Conservation (phyloP, 345 rosid genomes). For the Nephelium lappaceum region DNA sequence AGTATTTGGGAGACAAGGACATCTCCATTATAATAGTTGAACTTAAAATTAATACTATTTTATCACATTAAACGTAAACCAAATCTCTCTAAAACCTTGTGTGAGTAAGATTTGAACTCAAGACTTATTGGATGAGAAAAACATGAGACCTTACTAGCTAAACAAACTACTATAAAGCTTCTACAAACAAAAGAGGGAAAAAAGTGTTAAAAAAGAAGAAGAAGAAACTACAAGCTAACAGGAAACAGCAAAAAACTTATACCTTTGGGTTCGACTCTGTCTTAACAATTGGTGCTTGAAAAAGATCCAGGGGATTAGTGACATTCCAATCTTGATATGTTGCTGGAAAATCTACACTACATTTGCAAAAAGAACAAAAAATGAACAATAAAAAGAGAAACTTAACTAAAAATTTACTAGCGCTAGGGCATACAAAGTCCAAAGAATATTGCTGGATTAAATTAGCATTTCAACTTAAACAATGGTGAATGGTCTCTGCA, state of each 20-base stretch:
- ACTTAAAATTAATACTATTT: neutral
- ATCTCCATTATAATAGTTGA: neutral
- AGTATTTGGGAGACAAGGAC: neutral
- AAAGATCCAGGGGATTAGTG: conserved; percentile 77
- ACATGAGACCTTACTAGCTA: neutral
- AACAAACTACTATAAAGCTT: conserved; percentile 1
- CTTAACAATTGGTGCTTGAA: conserved; percentile 65
- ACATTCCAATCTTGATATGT: conserved; percentile 75
- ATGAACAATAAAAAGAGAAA: conserved; percentile 14
- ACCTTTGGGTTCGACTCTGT: conserved; percentile 90
- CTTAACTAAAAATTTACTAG: neutral
- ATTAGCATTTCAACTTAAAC: too few relatives aligned
- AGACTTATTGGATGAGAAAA: neutral
- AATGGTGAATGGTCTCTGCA: too few relatives aligned
- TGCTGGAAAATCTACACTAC: conserved; percentile 90
- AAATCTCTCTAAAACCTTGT: neutral
- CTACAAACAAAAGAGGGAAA: neutral
- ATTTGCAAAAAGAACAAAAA: conserved; percentile 33
- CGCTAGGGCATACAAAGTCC: neutral
- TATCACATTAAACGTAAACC: neutral
- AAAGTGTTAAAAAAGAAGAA: neutral
- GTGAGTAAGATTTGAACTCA: neutral
- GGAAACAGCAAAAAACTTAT: conserved; percentile 9
- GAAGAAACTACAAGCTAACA: neutral
- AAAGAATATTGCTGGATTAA: too few relatives aligned